phyloP scores from a whole-genome alignment of 73 alveolate genomes.

The Symbiodinium natans region DNA sequence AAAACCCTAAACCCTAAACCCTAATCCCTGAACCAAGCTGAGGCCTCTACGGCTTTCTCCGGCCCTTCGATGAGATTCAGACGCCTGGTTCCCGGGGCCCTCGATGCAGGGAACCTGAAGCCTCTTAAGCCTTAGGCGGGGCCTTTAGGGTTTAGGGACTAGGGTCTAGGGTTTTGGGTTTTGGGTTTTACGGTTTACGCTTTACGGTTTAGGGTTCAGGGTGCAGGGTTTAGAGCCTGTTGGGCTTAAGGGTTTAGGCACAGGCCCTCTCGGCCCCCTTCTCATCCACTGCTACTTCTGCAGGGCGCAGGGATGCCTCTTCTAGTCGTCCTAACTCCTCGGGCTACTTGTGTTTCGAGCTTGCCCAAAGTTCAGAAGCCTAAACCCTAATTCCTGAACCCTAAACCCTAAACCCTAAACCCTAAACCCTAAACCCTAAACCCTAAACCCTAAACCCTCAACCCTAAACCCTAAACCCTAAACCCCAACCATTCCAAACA shows the following conservation, averaged over 20 bases:
- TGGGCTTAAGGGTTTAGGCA: background rate
- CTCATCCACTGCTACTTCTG: too few relatives aligned
- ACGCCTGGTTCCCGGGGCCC: background rate
- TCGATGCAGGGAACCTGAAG: too few relatives aligned
- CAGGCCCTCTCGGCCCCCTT: background rate
- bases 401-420: background rate
- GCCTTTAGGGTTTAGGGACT: too few relatives aligned
- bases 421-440: background rate
- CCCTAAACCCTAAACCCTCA: too few relatives aligned
- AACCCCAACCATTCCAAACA: background rate
- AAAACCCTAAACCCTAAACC: background rate
- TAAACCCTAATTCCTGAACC: background rate
- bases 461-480: background rate
- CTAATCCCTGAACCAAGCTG: background rate
- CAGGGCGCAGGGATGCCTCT: too few relatives aligned
- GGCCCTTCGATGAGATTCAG: slow-evolving; percentile 63
- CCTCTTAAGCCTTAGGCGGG: too few relatives aligned
- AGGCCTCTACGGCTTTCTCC: slow-evolving; percentile 57
- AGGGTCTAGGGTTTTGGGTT: background rate
- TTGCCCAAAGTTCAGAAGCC: too few relatives aligned
- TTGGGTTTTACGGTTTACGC: background rate
- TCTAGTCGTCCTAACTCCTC: too few relatives aligned
- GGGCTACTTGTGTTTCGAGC: too few relatives aligned
- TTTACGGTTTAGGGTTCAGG: background rate
- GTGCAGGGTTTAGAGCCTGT: background rate